A percentile compares a stretch with the other conserved stretches of the same genome.
Conservation (phyloP, 495 filamentous ascomycete species). For the Chaetomium fimeti region DNA sequence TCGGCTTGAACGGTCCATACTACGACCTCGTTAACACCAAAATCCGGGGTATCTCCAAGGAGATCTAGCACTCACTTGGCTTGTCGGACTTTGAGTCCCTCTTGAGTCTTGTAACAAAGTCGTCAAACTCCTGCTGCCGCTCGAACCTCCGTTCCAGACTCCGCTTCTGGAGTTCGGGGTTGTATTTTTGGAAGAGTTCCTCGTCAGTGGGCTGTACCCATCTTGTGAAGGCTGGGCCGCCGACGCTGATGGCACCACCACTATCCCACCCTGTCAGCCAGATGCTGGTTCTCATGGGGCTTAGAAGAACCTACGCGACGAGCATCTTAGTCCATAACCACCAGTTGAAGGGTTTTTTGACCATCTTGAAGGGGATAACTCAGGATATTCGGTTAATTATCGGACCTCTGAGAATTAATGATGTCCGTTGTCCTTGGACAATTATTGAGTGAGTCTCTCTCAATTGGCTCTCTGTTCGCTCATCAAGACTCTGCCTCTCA, state of each 20-base stretch:
- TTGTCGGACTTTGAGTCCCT: slow-evolving; percentile 88
- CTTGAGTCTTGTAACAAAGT: slow-evolving; percentile 80
- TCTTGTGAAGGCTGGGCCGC: slow-evolving; percentile 80
- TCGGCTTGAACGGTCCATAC: slow-evolving; percentile 73
- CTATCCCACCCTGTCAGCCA: slow-evolving; percentile 47
- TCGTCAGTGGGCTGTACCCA: slow-evolving; percentile 84
- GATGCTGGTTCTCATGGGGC: not conserved
- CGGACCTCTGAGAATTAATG: not conserved
- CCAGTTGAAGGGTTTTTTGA: slow-evolving; percentile 41
- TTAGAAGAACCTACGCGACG: slow-evolving; percentile 27
- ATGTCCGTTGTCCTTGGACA: not conserved
- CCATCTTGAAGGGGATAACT: slow-evolving; percentile 23
- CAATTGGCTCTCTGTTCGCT: not conserved
- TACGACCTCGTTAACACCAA: slow-evolving; percentile 18
- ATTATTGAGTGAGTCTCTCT: not conserved
- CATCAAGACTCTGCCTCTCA: not conserved
- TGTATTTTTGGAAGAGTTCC: slow-evolving; percentile 88
- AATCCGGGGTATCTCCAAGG: not conserved
- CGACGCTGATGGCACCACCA: slow-evolving; percentile 65
- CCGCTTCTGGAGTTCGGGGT: slow-evolving; percentile 84
- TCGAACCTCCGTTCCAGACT: slow-evolving; percentile 71
- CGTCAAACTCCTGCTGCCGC: slow-evolving; percentile 78
- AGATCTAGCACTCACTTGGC: slow-evolving; percentile 53
- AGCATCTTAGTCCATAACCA: slow-evolving; percentile 40
- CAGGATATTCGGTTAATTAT: not conserved